Base-by-base conservation (phyloP, 768 basidiomycete species). In the Pleurotus salmoneostramineus region DNA sequence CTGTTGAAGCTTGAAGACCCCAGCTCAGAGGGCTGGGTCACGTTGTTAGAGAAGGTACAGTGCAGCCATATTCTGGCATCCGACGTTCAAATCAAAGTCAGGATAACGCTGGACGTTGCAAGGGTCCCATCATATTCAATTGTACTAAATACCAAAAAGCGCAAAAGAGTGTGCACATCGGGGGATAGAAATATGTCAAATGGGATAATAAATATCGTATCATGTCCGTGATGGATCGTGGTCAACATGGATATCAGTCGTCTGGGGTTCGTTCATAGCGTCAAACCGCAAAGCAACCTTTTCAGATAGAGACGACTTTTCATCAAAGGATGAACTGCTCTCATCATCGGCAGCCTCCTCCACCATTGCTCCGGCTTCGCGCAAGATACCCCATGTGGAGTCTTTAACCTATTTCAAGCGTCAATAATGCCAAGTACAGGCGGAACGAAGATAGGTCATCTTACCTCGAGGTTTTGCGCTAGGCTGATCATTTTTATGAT, bases 401-500 rank as follows among this genome's bases (percentile, higher is more conserved):
- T 90, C 87, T 52, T 82, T 78, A 21, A 86, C 78, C 83, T 85
- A 50, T 14, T 32, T 5, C 27, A 27, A 43, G 5, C 6, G 21
- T 58, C 21, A 56, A 56, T 36, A 43, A 42, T 6, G 27, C 48
- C 33, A 47, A 31, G 35, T 31, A 21, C 56, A 40, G 17, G 27
- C 47, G 15, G 35, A 46, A 27, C 21, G 43, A 15, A 36, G 51
- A 36, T 27, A 64, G 67, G 17, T 27, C 21, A 27, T 27, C 56
- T n/a, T 60, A 84, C 86, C 59, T 85, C 83, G 35, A 93, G 78
- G 65, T 95, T 95, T 68, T 95, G 88, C 2, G 87, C 90, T 6
- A 84, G 80, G 61, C 84, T 83, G 57, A 96, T 78, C 14, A 84
- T 83, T 69, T 91, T 95, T 57, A 95, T 69, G 52, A 96, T 87